Evolutionary conservation across 2,329 filamentous ascomycete genomes (phyloP).

Genomic region (Botrytis hyacinthi): DNA sequence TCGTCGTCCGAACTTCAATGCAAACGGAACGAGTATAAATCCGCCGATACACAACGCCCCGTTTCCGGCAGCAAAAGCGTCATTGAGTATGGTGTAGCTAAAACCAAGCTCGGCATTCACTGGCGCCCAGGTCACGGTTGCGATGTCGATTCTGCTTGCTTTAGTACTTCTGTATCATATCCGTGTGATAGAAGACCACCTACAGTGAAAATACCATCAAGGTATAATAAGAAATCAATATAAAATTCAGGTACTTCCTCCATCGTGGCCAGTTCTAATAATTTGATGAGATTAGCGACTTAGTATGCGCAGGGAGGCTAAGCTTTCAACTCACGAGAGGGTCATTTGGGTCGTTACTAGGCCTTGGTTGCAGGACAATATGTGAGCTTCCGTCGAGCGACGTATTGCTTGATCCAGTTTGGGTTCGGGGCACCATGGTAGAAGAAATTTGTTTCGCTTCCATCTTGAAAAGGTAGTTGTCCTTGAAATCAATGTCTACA

Average conservation of each 20-base stretch:
- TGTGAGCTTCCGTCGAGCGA: background rate
- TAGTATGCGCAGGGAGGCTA: fast-evolving
- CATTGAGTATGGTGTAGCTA: background rate
- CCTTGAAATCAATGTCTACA: background rate
- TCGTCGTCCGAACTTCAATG: background rate
- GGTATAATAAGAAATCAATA: background rate
- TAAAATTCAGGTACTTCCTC: background rate
- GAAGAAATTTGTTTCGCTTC: background rate
- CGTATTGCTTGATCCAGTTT: background rate
- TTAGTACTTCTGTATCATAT: background rate
- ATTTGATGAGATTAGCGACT: background rate
- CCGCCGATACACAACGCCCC: background rate
- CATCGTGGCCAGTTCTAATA: background rate
- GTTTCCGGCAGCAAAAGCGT: background rate
- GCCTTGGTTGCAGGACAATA: background rate
- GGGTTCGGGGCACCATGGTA: background rate
- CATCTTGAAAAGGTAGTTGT: background rate
- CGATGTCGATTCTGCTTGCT: background rate
- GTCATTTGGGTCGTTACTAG: background rate
- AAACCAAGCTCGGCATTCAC: background rate
- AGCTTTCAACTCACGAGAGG: background rate
- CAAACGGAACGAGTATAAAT: background rate
- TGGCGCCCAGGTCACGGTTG: background rate
- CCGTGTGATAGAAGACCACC: background rate
- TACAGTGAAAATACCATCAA: background rate